Percentiles rank a stretch among this genome's conserved stretches.
Evolutionary conservation across 768 basidiomycete genomes (phyloP).

Genomic region (Termitomyces sp.): DNA sequence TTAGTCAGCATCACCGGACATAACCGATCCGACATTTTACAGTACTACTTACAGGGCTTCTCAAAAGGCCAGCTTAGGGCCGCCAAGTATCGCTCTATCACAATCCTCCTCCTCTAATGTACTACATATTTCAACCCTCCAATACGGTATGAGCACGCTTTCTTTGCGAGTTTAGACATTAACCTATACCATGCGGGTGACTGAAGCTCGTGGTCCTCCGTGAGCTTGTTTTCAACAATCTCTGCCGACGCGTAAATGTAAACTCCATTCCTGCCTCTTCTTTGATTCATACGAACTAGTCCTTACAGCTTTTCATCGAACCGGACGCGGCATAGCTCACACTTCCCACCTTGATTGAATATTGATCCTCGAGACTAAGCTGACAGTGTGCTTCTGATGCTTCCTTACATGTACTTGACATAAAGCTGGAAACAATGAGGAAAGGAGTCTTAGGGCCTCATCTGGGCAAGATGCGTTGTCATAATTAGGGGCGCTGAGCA

Average conservation of each 20-base stretch:
- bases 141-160: background rate
- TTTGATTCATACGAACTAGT: background rate
- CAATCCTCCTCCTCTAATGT: background rate
- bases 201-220: background rate
- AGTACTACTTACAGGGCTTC: no score
- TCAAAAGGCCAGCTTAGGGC: no score
- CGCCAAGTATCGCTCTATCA: background rate
- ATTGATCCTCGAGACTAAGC: slow-evolving; percentile 3
- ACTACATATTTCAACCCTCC: background rate
- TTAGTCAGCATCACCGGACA: slow-evolving; percentile 16
- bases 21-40: background rate
- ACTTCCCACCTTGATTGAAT: background rate
- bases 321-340: background rate
- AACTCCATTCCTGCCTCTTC: slow-evolving; percentile 10
- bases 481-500: background rate
- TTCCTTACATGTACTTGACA: background rate
- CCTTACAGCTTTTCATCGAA: background rate
- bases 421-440: slow-evolving; percentile 10
- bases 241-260: slow-evolving; percentile 1
- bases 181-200: background rate
- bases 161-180: background rate
- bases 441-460: slow-evolving; percentile 9
- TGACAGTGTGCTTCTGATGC: slow-evolving; percentile 8
- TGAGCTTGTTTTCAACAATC: slow-evolving; percentile 6
- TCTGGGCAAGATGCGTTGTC: background rate